Evolutionary conservation across 441 rosid species (phyloP).

Genomic region (Pelargonium australe): DNA sequence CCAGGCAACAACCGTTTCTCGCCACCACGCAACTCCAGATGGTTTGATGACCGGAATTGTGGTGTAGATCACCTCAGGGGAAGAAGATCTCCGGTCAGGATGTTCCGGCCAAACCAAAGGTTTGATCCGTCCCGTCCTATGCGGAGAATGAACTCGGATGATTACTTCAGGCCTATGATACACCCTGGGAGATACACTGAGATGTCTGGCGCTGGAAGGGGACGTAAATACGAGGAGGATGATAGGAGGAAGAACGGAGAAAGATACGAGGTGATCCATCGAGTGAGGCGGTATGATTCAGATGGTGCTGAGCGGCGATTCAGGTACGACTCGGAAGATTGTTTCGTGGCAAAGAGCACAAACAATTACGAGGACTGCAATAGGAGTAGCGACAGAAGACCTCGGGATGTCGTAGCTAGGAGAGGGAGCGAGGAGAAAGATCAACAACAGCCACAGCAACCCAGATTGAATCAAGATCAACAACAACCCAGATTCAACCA

Average conservation of each 20-base stretch:
- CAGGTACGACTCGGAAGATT: conserved; percentile 24
- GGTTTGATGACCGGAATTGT: conserved; percentile 33
- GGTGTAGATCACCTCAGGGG: conserved; percentile 31
- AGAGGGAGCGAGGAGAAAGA: conserved; percentile 18
- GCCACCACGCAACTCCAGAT: conserved; percentile 25
- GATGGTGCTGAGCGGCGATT: conserved; percentile 26
- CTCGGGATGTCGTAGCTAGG: conserved; percentile 6
- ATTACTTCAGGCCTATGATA: conserved; percentile 26
- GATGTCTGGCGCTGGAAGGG: conserved; percentile 21
- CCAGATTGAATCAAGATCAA: conserved; percentile 4
- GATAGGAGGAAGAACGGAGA: conserved; percentile 25
- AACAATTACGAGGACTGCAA: conserved; percentile 12
- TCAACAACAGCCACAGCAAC: neutral
- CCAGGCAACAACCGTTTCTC: conserved; percentile 19
- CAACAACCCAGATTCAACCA: conserved; percentile 5
- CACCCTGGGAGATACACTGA: conserved; percentile 28
- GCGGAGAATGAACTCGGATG: conserved; percentile 25
- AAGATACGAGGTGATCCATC: conserved; percentile 29
- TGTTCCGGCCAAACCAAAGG: conserved; percentile 30
- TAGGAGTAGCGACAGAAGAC: conserved; percentile 15
- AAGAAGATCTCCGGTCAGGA: conserved; percentile 34
- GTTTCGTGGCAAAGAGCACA: conserved; percentile 23
- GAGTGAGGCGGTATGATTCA: conserved; percentile 27
- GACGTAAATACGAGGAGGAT: conserved; percentile 29
- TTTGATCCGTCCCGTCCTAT: conserved; percentile 27